phyloP scores from a whole-genome alignment of 176 grass and related monocot genomes.

The Musa acuminata region DNA sequence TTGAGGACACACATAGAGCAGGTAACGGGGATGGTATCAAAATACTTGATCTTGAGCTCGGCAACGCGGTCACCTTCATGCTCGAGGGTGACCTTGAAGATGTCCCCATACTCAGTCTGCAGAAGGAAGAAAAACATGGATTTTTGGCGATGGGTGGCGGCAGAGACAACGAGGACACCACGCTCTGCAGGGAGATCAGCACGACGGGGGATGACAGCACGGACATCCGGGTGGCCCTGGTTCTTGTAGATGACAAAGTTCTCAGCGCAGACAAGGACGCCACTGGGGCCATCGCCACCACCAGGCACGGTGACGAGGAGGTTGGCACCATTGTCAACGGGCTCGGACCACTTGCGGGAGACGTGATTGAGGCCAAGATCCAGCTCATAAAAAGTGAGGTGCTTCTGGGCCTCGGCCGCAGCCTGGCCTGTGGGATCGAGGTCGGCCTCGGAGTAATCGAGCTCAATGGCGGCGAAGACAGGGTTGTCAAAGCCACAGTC shows the following conservation, averaged over 20 bases:
- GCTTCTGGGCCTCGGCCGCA: slow-evolving; percentile 74
- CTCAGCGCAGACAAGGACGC: slow-evolving; percentile 81
- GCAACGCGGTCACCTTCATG: slow-evolving; percentile 51
- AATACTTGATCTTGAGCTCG: slow-evolving; percentile 97
- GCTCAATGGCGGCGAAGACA: slow-evolving; percentile 77
- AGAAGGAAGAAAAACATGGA: slow-evolving; percentile 82
- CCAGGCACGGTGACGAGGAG: slow-evolving; percentile 84
- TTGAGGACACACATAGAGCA: slow-evolving; percentile 74
- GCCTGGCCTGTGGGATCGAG: slow-evolving; percentile 70
- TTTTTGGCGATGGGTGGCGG: slow-evolving; percentile 86
- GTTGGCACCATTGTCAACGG: slow-evolving; percentile 82
- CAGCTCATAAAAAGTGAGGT: slow-evolving; percentile 97
- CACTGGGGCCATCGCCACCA: slow-evolving; percentile 71
- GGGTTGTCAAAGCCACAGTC: slow-evolving; percentile 96
- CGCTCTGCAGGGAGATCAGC: slow-evolving; percentile 87
- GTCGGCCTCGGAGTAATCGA: slow-evolving; percentile 85
- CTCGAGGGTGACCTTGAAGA: slow-evolving; percentile 82
- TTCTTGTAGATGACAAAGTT: slow-evolving; percentile 94
- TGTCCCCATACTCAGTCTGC: slow-evolving; percentile 84
- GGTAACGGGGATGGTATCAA: slow-evolving; percentile 80
- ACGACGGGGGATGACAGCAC: slow-evolving; percentile 82
- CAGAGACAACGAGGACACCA: slow-evolving; percentile 86
- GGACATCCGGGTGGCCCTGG: slow-evolving; percentile 88
- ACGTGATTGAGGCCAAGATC: slow-evolving; percentile 93
- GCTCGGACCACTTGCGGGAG: slow-evolving; percentile 83